Percentiles rank a stretch among this genome's conserved stretches.
Conservation (phyloP, 2,329 filamentous ascomycete species). For the Cadophora luteo-olivacea region DNA sequence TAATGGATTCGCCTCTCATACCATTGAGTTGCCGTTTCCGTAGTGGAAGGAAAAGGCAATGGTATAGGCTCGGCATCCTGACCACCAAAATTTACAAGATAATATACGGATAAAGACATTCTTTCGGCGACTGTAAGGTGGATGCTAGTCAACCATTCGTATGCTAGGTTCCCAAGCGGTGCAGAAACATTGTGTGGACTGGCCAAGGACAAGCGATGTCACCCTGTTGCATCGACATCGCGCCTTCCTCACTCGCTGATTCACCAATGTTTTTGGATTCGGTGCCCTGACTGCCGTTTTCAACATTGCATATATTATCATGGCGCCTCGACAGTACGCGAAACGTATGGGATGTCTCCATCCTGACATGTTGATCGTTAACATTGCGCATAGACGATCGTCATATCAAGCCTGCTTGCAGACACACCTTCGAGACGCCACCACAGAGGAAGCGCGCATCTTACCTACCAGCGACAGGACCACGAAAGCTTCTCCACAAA, state of each 20-base stretch:
- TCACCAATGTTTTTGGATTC: neutral
- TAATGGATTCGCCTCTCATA: no score
- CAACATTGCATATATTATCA: neutral
- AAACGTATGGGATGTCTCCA: neutral
- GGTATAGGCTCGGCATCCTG: no score
- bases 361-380: neutral
- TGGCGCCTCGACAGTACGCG: neutral
- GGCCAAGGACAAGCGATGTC: neutral
- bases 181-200: no score
- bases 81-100: no score
- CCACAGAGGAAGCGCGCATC: neutral
- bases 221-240: neutral
- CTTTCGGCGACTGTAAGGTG: no score
- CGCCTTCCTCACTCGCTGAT: neutral
- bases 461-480: neutral
- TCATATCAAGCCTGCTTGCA: neutral
- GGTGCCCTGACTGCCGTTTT: neutral
- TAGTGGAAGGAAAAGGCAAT: no score
- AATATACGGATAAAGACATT: no score
- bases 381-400: slow-evolving; percentile 3
- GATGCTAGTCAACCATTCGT: no score
- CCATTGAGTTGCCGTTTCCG: no score
- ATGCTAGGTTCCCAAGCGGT: no score
- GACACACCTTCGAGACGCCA: no score
- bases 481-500: neutral